Evolutionary conservation across 2,329 filamentous ascomycete genomes (phyloP), one percentile per base, ranked within the genome.

Genomic region (Cordyceps tenuipes): DNA sequence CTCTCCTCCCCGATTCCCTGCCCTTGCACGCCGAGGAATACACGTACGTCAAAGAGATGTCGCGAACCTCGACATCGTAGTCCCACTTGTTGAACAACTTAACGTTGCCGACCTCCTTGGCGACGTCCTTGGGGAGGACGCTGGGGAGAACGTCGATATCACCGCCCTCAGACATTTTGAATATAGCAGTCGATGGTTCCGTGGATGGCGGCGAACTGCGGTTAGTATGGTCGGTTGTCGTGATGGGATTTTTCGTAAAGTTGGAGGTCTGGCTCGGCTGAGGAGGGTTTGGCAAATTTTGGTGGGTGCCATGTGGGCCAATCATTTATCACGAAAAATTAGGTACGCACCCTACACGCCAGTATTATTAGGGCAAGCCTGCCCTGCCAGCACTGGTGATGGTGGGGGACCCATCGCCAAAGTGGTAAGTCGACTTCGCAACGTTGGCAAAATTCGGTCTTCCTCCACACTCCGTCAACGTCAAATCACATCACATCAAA

Each of bases 1-100:
- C 29, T 48, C 15, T 39, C 49, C 31, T 41, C 21, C 21, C 57
- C 49, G 15, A 41, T 21, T 47, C 21, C 44, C 26, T 21, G 19
- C 44, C 15, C 44, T 26, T 19, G 43, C n/a, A 39, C 57, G 26
- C 49, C 34, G 31, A 21, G 15, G 59, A 9, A 55, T 17, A 62
- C 51, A 75, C 74, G 70, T 95, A 99, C 94, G 93, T 97, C 83
- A 99, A 85, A 74, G 94, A 99, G 82, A 99, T 97, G 79, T 99
- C 94, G 79, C 93, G 88, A 81, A 99, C 94, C 86, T 99, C 94
- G 76, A 99, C 93, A 87, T 97, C 94, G 82, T 97, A 99, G 81
- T 81, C 80, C 81, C 92, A 96, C 82, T 95, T 96, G 88, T 94
- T 95, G 87, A 96, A 96, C 73, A 96, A 86, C 88, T 96, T 96